phyloP scores from a whole-genome alignment of 2,329 filamentous ascomycete species.

The Fusarium bactridioides region DNA sequence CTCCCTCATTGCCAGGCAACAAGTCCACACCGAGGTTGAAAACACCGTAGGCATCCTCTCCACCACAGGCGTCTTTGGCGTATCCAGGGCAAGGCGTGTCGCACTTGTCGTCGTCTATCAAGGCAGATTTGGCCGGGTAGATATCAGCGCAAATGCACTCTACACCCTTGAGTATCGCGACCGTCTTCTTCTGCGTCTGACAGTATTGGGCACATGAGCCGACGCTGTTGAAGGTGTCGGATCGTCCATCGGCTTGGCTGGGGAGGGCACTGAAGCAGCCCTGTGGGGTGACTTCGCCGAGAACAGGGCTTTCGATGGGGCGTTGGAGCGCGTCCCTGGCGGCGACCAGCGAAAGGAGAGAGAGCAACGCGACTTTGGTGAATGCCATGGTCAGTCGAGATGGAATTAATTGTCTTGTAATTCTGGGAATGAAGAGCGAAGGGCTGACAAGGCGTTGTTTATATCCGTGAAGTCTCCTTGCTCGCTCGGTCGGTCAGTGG shows the following conservation, averaged over 20 bases:
- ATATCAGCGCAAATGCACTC: constrained; percentile 23
- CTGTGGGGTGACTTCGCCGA: constrained; percentile 1
- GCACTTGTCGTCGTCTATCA: constrained; percentile 25
- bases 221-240: not conserved
- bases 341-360: not conserved
- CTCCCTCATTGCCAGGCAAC: not conserved
- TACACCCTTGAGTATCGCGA: not conserved
- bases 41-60: constrained; percentile 12
- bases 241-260: not conserved
- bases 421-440: not conserved
- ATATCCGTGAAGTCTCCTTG: not conserved
- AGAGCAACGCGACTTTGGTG: not conserved
- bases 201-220: not conserved
- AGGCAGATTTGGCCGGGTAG: constrained; percentile 9
- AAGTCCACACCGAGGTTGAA: constrained; percentile 10
- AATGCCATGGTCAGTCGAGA: not conserved
- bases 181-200: not conserved
- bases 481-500: not conserved
- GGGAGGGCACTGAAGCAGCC: constrained; percentile 27
- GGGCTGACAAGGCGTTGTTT: not conserved
- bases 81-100: constrained; percentile 21
- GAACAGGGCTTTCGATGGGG: not conserved
- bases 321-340: constrained; percentile 47
- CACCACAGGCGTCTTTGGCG: constrained; percentile 12
- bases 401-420: not conserved